phyloP scores from a whole-genome alignment of 2,329 filamentous ascomycete species.

The Diaporthe australafricana region DNA sequence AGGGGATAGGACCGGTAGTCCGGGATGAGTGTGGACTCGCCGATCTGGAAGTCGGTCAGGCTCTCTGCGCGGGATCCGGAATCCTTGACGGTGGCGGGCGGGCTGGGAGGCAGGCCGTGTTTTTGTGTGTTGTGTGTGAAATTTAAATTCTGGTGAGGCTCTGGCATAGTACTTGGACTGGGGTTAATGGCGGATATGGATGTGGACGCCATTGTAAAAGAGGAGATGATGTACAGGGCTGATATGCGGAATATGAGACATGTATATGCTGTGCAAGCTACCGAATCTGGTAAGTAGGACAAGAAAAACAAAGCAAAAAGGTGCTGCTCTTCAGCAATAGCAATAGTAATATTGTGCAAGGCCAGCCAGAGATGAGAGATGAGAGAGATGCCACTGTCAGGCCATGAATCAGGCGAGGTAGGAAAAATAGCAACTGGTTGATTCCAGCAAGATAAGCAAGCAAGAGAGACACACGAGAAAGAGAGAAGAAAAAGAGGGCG shows the following conservation, averaged over 20 bases:
- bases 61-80: conserved; percentile 51
- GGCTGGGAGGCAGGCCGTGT: conserved; percentile 51
- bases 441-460: not conserved
- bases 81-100: conserved; percentile 52
- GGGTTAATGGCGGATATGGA: not conserved
- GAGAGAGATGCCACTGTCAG: not conserved
- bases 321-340: not conserved
- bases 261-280: conserved; percentile 5
- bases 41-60: conserved; percentile 40
- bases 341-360: not conserved
- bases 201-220: conserved; percentile 10
- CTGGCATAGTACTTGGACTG: not conserved
- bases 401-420: conserved; percentile 16
- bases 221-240: not conserved
- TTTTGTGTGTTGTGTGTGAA: no score
- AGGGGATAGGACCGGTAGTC: conserved; percentile 65
- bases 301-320: not conserved
- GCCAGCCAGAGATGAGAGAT: no score
- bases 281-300: conserved; percentile 15
- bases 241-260: not conserved
- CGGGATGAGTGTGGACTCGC: conserved; percentile 36
- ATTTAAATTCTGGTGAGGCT: not conserved
- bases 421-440: not conserved
- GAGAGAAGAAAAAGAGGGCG: not conserved
- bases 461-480: not conserved